Conservation (phyloP, 2,329 filamentous ascomycete genomes). For the Aspergillus costaricaensis region DNA sequence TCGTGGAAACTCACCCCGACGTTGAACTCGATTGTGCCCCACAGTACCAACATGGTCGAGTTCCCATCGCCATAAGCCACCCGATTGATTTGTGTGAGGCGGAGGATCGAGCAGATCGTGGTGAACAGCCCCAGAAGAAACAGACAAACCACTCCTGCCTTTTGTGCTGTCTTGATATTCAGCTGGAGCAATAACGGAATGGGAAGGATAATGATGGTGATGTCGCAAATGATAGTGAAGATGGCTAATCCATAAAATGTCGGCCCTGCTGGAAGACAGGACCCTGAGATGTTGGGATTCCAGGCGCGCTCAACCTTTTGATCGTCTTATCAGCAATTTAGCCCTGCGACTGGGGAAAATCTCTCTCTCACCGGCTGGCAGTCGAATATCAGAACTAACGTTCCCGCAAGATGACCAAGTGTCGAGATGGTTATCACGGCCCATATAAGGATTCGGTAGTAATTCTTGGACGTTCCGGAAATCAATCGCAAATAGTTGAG, state of each 20-base stretch:
- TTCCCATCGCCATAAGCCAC: constrained; percentile 56
- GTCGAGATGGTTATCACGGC: constrained; percentile 48
- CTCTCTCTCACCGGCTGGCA: constrained; percentile 48
- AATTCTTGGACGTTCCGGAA: constrained; percentile 49
- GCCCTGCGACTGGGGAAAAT: neutral
- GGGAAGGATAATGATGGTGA: constrained; percentile 54
- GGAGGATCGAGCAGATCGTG: constrained; percentile 56
- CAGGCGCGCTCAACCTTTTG: constrained; percentile 47
- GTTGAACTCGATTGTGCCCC: constrained; percentile 61
- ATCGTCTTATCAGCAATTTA: too few species aligned
- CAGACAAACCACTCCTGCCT: constrained; percentile 54
- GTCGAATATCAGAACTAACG: constrained; percentile 53
- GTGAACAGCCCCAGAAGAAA: constrained; percentile 59
- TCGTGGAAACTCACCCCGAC: constrained; percentile 50
- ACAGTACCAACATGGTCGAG: constrained; percentile 59
- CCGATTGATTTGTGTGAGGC: constrained; percentile 54
- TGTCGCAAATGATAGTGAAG: constrained; percentile 55
- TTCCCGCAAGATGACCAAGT: constrained; percentile 52
- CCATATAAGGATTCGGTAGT: constrained; percentile 51
- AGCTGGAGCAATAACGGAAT: constrained; percentile 54
- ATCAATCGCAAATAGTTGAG: constrained; percentile 57
- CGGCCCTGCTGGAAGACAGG: constrained; percentile 50
- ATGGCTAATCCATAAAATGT: constrained; percentile 57
- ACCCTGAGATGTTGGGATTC: constrained; percentile 45
- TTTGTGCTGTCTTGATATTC: constrained; percentile 53